Base-by-base conservation (phyloP, 305 asterid species). In the Fraxinus platypoda region DNA sequence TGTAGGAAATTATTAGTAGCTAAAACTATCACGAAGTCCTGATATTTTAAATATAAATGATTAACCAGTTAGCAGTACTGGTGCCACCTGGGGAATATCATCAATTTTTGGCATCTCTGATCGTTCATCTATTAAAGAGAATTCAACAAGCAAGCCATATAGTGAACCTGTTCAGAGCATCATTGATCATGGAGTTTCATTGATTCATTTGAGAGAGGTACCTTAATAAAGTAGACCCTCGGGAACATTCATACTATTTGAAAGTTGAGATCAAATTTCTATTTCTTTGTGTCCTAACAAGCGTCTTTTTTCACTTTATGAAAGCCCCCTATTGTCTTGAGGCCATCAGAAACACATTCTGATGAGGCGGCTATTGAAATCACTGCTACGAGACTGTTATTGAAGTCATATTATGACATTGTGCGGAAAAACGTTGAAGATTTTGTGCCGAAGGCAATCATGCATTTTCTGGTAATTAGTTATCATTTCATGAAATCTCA, bases 191-290 rank as follows among this genome's bases (percentile, higher is more conserved):
- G 80, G 92, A n/a, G 11, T 78, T 82, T 94, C 98, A 59, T 87
- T 90, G 94, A 96, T 96, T 86, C 93, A 91, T 77, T 87, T 96
- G 93, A 92, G 92, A 88, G 98, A 96, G 97, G 99, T 96, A 88
- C 31, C 37, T 34, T 38, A 38, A 80, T 31, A 25, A 52, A 78
- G 66, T 82, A 74, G 77, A 25, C 74, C 49, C 46, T 81, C 8
- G 33, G 34, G 59, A 81, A 33, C 41, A 41, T 31, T 66, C 34
- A 66, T 26, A 11, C 73, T 17, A 33, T 71, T 71, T 30, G 75
- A 71, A 26, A 68, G 74, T 68, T 28, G 74, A 43, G 72, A 78
- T 72, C 35, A 43, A 59, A 31, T 78, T 25, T n/a, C 1, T 31
- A 62, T 74, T 83, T 33, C 80, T 80, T 70, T 68, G 76, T 75